Conservation (phyloP, 208 protist species). For the Herpetomonas tarakana region DNA sequence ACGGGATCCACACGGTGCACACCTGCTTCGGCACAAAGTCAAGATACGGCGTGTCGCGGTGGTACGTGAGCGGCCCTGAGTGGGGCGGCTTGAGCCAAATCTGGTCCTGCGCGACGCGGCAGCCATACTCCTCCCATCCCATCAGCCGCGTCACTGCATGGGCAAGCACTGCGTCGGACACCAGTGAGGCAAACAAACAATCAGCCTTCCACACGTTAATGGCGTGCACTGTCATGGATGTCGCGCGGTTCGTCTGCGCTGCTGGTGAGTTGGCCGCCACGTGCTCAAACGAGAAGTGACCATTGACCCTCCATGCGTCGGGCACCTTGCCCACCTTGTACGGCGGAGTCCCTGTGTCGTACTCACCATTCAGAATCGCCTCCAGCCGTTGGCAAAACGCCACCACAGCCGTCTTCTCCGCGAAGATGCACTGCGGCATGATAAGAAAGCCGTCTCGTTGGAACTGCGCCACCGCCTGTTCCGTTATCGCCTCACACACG, state of each 20-base stretch:
- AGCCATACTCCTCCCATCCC: conserved; percentile 30
- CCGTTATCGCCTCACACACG: neutral
- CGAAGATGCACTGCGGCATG: neutral
- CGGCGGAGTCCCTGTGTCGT: conserved; percentile 10
- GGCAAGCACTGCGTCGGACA: conserved; percentile 18
- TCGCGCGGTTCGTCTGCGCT: neutral
- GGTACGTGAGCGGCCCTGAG: conserved; percentile 33
- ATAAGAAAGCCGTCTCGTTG: conserved; percentile 1
- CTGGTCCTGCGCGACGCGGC: conserved; percentile 38
- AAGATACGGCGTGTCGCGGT: conserved; percentile 49
- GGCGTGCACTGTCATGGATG: conserved; percentile 22
- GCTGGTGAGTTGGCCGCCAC: neutral
- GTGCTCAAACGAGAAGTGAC: conserved; percentile 12
- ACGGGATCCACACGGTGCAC: conserved; percentile 39
- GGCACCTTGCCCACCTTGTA: conserved; percentile 15
- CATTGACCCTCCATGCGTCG: neutral
- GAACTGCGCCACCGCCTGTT: neutral
- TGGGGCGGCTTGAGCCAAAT: conserved; percentile 37
- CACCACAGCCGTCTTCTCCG: neutral
- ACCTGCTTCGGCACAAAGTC: conserved; percentile 37
- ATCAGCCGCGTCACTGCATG: conserved; percentile 16
- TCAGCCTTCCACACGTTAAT: conserved; percentile 29
- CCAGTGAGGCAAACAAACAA: conserved; percentile 8
- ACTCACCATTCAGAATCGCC: conserved; percentile 10
- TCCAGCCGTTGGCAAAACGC: conserved; percentile 1